These are phyloP conservation scores for Stephania japonica DNA, from an alignment of 164 flowering plant genomes.

Conservation along the genomic window DNA sequence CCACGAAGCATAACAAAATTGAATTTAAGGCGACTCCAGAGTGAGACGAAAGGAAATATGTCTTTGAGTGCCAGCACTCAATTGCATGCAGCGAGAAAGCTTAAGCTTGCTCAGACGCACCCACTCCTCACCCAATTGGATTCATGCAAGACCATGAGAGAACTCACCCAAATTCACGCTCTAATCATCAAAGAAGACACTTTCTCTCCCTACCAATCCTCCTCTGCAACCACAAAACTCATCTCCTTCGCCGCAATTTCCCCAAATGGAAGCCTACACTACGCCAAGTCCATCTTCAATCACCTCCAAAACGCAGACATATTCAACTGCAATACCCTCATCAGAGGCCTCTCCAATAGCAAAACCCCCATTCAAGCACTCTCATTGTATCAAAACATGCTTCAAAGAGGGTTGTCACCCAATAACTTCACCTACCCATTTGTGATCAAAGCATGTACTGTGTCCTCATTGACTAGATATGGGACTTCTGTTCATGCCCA, in stretches of 20 bases:
- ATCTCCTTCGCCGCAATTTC: conserved; percentile 5
- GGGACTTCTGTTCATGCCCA: conserved; percentile 9
- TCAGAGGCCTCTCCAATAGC: conserved; percentile 1
- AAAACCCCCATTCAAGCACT: conserved; percentile 4
- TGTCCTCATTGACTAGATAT: neutral
- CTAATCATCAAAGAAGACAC: conserved; percentile 2
- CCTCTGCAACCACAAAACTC: conserved; percentile 6
- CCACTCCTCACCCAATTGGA: conserved; percentile 3
- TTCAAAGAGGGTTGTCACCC: neutral
- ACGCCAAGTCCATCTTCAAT: conserved; percentile 1
- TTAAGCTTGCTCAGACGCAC: neutral
- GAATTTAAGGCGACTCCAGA: too few relatives aligned
- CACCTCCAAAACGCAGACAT: conserved; percentile 1
- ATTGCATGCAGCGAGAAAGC: neutral
- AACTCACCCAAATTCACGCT: conserved; percentile 6
- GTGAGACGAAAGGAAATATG: neutral
- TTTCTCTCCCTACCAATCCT: conserved; percentile 6
- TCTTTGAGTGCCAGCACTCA: neutral
- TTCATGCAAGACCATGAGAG: conserved; percentile 9
- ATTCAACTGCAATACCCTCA: conserved; percentile 5
- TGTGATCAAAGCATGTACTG: conserved; percentile 7
- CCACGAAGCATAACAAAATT: too few relatives aligned
- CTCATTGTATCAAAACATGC: neutral
- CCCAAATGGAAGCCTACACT: conserved; percentile 7
- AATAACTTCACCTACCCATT: conserved; percentile 8